Evolutionary conservation across 2,329 filamentous ascomycete genomes (phyloP), one percentile per base, ranked within the genome.

Genomic region (Colletotrichum paranaense): DNA sequence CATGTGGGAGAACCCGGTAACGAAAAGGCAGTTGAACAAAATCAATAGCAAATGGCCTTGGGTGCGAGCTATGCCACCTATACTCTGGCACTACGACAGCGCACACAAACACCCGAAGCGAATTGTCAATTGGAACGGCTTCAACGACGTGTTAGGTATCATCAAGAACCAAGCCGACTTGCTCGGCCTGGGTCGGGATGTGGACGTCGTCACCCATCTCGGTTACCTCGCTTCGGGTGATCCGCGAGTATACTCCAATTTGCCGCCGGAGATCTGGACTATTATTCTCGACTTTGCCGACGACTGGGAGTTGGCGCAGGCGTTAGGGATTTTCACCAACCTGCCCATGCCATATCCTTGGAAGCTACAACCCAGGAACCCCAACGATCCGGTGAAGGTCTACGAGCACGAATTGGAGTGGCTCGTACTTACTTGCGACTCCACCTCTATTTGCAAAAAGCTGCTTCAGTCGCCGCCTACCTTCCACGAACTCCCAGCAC

Each of bases 1-100:
- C 73, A 95, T 96, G 91, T 97, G 95, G 95, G 92, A 95, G 79
- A 95, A 97, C 78, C 94, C 95, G 2, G 92, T 95, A 84, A 97
- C 94, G 19, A 94, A 94, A 84, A 93, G 95, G 78, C 95, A 98
- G 80, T 88, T 98, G 74, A 93, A 90, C 82, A 97, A 97, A 83
- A 90, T 98, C 55, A 89, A 92, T 75, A 87, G 91, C 75, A 95
- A 95, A 81, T 97, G 94, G 94, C 92, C 92, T 66, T 98, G 95
- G 94, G 90, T 98, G 65, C 90, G 93, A 74, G 91, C 97, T 56
- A 88, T 98, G 80, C 88, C 93, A 55, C 95, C 95, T 0, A 91
- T 97, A 42, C 83, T 97, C 19, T 98, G 94, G 94, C 90, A 92
- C 76, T 97, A 94, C 79, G 91, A 93, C 75, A 85, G 81, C 42